These are phyloP conservation scores for Aspergillus taichungensis DNA, from an alignment of 495 filamentous ascomycete species.

Conservation along the genomic window DNA sequence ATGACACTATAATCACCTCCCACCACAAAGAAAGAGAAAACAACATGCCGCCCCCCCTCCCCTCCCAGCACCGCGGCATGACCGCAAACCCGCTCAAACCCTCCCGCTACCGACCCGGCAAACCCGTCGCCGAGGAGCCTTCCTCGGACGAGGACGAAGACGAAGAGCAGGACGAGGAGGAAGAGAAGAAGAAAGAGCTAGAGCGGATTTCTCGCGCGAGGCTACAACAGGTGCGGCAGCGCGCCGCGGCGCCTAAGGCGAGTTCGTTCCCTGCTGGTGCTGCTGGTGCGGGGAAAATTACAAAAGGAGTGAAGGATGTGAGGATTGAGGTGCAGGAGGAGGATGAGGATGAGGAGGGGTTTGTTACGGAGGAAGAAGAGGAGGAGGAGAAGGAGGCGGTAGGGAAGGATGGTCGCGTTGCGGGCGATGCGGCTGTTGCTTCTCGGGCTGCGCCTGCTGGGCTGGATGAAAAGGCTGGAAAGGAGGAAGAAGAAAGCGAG, in stretches of 20 bases:
- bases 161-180: slow-evolving; percentile 44
- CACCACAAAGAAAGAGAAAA: no score
- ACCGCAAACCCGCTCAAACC: slow-evolving; percentile 83
- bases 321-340: slow-evolving; percentile 20
- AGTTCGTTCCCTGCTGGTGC: slow-evolving; percentile 47
- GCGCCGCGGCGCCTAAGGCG: slow-evolving; percentile 55
- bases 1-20: no score
- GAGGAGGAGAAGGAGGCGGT: slow-evolving; percentile 38
- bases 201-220: slow-evolving; percentile 25
- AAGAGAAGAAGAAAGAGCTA: slow-evolving; percentile 24
- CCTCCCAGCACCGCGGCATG: slow-evolving; percentile 66
- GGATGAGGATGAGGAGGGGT: slow-evolving; percentile 61
- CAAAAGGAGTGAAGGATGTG: slow-evolving; percentile 20
- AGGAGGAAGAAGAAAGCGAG: slow-evolving; percentile 47
- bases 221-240: slow-evolving; percentile 28
- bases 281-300: slow-evolving; percentile 26
- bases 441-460: not conserved
- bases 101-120: slow-evolving; percentile 73
- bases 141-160: slow-evolving; percentile 57
- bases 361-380: slow-evolving; percentile 62
- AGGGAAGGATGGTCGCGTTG: slow-evolving; percentile 25
- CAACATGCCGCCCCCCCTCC: slow-evolving; percentile 58
- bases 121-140: slow-evolving; percentile 58
- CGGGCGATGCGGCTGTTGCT: slow-evolving; percentile 1
- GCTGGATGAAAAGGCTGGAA: slow-evolving; percentile 23